Evolutionary conservation across 768 basidiomycete species (phyloP).

Genomic region (Kwoniella bestiolae): DNA sequence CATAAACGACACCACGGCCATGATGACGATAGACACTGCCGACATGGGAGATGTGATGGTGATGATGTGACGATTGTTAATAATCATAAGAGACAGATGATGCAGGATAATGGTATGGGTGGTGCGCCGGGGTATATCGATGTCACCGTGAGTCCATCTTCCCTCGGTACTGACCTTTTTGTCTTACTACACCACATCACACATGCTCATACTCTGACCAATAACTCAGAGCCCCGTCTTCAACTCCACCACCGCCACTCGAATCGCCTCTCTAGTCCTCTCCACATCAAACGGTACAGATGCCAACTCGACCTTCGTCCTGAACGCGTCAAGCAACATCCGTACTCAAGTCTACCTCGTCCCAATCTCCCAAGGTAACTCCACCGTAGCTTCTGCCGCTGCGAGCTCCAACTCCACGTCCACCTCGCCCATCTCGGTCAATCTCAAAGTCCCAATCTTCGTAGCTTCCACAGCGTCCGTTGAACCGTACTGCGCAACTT

Average conservation of each 20-base stretch:
- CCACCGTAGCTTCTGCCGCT: constrained; percentile 21
- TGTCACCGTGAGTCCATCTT: constrained; percentile 34
- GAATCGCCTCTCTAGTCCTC: constrained; percentile 61
- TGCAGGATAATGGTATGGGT: constrained; percentile 29
- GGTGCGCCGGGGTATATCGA: constrained; percentile 53
- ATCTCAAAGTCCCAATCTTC: constrained; percentile 62
- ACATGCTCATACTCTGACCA: too few relatives aligned
- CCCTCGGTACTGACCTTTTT: too few relatives aligned
- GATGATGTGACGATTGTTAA: constrained; percentile 30
- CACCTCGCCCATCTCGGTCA: constrained; percentile 56
- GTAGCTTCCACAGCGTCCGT: constrained; percentile 57
- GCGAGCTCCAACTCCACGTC: constrained; percentile 13
- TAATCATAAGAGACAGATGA: constrained; percentile 26
- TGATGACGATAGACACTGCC: constrained; percentile 12
- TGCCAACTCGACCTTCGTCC: constrained; percentile 57
- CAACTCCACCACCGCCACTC: constrained; percentile 56
- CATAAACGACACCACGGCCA: constrained; percentile 15
- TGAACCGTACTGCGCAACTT: constrained; percentile 67
- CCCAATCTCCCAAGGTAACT: constrained; percentile 32
- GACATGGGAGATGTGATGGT: constrained; percentile 22
- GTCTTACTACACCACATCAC: too few relatives aligned
- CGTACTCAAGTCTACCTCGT: constrained; percentile 62
- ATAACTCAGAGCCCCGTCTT: constrained; percentile 59
- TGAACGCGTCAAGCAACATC: constrained; percentile 64
- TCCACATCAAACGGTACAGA: constrained; percentile 47